Evolutionary conservation across 169 alveolate species (phyloP).

Genomic region (Cryptosporidium xiaoi): DNA sequence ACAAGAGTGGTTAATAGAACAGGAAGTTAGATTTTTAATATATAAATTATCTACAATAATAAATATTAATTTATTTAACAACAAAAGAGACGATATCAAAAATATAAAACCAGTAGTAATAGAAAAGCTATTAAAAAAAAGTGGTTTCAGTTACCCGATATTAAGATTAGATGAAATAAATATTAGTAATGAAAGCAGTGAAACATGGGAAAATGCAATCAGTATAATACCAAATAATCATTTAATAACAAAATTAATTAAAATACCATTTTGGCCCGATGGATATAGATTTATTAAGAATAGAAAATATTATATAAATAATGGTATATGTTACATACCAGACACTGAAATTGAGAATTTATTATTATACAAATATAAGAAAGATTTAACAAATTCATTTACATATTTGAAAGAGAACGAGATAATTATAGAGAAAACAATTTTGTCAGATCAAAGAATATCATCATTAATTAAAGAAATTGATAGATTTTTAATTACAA

Average conservation of each 20-base stretch:
- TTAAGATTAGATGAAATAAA: conserved; percentile 13
- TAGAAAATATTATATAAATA: conserved; percentile 31
- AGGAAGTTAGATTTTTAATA: conserved; percentile 82
- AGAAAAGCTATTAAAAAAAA: conserved; percentile 18
- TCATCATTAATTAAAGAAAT: conserved; percentile 53
- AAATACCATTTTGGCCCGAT: conserved; percentile 72
- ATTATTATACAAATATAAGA: conserved; percentile 22
- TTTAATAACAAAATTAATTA: conserved; percentile 27
- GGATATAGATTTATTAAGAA: conserved; percentile 59
- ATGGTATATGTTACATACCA: conserved; percentile 70
- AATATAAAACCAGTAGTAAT: conserved; percentile 8
- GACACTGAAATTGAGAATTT: conserved; percentile 54
- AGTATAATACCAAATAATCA: conserved; percentile 38
- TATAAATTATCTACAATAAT: conserved; percentile 78
- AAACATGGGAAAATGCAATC: conserved; percentile 46
- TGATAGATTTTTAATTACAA: conserved; percentile 5
- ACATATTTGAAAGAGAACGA: conserved; percentile 45
- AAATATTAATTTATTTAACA: conserved; percentile 37
- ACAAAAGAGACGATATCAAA: conserved; percentile 29
- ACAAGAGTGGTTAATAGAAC: conserved; percentile 86
- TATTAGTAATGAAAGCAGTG: not conserved
- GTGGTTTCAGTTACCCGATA: conserved; percentile 38
- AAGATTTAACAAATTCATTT: conserved; percentile 24
- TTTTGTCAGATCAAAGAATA: conserved; percentile 55
- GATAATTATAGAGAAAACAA: conserved; percentile 32